These are phyloP conservation scores for Hygrophorus russula DNA, from an alignment of 768 basidiomycete species.

Conservation along the genomic window DNA sequence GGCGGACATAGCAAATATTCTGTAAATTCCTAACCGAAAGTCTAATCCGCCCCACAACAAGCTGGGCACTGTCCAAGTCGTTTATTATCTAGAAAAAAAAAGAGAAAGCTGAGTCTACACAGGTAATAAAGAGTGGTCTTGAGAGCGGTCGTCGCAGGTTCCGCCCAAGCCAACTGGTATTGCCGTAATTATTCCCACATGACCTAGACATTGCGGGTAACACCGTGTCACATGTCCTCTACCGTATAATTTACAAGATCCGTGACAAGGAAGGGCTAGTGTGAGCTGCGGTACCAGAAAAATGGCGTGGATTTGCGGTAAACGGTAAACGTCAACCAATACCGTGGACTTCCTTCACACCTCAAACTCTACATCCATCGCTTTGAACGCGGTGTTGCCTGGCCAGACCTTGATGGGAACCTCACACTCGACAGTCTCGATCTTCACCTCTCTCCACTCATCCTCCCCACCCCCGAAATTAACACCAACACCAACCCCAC, in stretches of 20 bases:
- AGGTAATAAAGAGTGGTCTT: conserved; percentile 13
- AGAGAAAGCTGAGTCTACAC: conserved; percentile 10
- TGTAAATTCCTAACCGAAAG: not conserved
- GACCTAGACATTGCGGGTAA: conserved; percentile 7
- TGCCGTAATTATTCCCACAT: conserved; percentile 13
- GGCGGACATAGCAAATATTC: not conserved
- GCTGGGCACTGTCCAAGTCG: not conserved
- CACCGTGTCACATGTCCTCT: conserved; percentile 15
- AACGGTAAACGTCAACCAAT: not conserved
- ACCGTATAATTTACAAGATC: too few relatives aligned
- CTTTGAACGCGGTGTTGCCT: conserved; percentile 79
- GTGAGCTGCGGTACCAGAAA: too few relatives aligned
- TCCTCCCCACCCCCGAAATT: conserved; percentile 43
- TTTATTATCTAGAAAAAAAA: conserved; percentile 10
- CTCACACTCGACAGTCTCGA: conserved; percentile 92
- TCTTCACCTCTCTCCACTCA: conserved; percentile 54
- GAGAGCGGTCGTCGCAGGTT: conserved; percentile 8
- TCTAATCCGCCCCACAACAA: not conserved
- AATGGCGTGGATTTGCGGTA: not conserved
- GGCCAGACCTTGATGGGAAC: conserved; percentile 85
- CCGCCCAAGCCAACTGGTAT: not conserved
- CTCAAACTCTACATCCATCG: conserved; percentile 69
- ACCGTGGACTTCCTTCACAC: conserved; percentile 25
- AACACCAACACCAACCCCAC: conserved; percentile 41
- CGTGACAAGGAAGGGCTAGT: too few relatives aligned